These are phyloP conservation scores for Aotearoamyces nothofagi DNA, from an alignment of 2,329 filamentous ascomycete genomes.

Conservation along the genomic window DNA sequence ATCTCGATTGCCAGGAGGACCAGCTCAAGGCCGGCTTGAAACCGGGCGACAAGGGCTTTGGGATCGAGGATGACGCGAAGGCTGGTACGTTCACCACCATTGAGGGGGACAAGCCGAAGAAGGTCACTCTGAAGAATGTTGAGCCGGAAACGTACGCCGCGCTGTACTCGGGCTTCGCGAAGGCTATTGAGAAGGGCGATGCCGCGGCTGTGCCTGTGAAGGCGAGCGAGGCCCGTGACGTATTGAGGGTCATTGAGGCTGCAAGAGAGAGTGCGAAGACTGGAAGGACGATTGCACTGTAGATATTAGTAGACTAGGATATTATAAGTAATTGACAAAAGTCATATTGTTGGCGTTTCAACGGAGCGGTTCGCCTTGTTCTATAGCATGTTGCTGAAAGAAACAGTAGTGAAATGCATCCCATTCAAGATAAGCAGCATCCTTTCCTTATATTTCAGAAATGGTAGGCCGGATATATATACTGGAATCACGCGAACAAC, in stretches of 20 bases:
- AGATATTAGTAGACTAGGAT: too few species aligned
- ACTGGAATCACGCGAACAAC: too few species aligned
- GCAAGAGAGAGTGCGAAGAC: conserved; percentile 34
- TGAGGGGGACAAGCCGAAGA: conserved; percentile 31
- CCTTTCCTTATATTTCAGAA: too few species aligned
- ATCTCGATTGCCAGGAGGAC: conserved; percentile 61
- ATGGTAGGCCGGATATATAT: too few species aligned
- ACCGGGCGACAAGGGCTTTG: conserved; percentile 48
- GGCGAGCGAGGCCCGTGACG: conserved; percentile 32
- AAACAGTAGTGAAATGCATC: too few species aligned
- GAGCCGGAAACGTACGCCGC: conserved; percentile 51
- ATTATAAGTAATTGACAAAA: too few species aligned
- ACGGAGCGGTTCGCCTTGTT: too few species aligned
- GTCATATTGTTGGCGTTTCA: too few species aligned
- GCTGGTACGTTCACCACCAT: conserved; percentile 44
- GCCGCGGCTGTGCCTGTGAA: conserved; percentile 36
- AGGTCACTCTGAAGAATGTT: conserved; percentile 38
- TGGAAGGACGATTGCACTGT: conserved; percentile 22
- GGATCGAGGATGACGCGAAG: conserved; percentile 40
- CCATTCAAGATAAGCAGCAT: too few species aligned
- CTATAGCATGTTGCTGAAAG: too few species aligned
- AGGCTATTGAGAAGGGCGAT: conserved; percentile 30
- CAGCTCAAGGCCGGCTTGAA: conserved; percentile 50
- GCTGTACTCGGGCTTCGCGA: conserved; percentile 44
- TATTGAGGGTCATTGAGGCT: conserved; percentile 40